Evolutionary conservation across 164 flowering plant species (phyloP), one percentile per base, ranked within the genome.

Genomic region (Kalanchoe fedtschenkoi): DNA sequence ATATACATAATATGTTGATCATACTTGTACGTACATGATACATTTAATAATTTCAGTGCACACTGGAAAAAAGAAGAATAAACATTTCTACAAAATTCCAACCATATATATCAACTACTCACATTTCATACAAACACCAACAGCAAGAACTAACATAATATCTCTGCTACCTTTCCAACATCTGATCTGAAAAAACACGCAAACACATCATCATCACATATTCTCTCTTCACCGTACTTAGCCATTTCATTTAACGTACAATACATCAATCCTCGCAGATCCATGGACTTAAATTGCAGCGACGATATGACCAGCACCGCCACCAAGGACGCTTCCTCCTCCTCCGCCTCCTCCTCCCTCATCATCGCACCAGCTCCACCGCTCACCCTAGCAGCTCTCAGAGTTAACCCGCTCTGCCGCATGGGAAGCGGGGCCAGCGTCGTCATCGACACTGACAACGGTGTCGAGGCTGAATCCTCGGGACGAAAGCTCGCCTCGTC

Each of bases 401-500:
- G 33, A 34, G 29, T 56, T 17, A n/a, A 56, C n/a, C 64, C 68
- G 17, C 68, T 81, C 2, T 73, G 84, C 76, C 78, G 89, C 1
- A 67, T 87, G 30, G 96, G 95, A 4, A 92, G 98, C 71, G 93
- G 88, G 7, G 13, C 75, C 1, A 85, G 85, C 63, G 85, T 79
- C 26, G 51, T 86, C 5, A 62, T 84, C 2, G 91, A 89, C 66
- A 58, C 79, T 0, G 96, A 85, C 5, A 60, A 43, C 37, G 88
- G 85, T 1, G 74, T 72, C 14, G 96, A 84, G 55, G 88, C 91
- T 9, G 96, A 84, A 65, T 83, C 96, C 34, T 26, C 17, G 13
- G 24, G 51, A 1, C 63, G 87, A 29, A 91, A 91, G 68, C 91
- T 91, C 15, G 93, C 93, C 1, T 88, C 92, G 0, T 91, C 98